These are phyloP conservation scores for Jatropha podagrica DNA, from an alignment of 441 rosid species.

Conservation along the genomic window DNA sequence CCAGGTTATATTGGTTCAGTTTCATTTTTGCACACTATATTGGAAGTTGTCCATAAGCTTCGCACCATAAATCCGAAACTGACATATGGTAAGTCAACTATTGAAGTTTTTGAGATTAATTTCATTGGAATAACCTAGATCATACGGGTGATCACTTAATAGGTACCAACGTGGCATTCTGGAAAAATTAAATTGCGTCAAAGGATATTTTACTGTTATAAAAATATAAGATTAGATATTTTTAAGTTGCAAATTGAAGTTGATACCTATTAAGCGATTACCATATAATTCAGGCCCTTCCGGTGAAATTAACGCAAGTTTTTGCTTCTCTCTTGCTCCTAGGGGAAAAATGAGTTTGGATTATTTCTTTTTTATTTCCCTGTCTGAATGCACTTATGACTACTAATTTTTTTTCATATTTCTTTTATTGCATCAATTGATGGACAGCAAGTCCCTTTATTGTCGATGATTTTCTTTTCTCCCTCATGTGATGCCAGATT, in stretches of 20 bases:
- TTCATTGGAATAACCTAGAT: too few species aligned
- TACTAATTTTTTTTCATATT: neutral
- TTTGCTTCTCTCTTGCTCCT: neutral
- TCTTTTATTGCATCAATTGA: neutral
- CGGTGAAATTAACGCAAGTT: too few species aligned
- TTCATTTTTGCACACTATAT: slow-evolving; percentile 75
- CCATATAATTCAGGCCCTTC: too few species aligned
- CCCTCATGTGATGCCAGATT: neutral
- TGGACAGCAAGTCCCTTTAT: slow-evolving; percentile 1
- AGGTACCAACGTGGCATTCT: too few species aligned
- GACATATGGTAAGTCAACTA: slow-evolving; percentile 64
- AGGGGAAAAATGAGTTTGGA: neutral
- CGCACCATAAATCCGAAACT: slow-evolving; percentile 87
- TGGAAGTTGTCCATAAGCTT: slow-evolving; percentile 84
- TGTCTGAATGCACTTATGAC: neutral
- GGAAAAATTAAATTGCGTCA: too few species aligned
- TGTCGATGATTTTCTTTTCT: neutral
- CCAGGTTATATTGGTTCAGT: slow-evolving; percentile 99
- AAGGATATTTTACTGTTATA: too few species aligned
- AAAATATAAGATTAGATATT: too few species aligned
- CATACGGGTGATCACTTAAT: too few species aligned
- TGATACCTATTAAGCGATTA: too few species aligned
- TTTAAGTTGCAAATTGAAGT: too few species aligned
- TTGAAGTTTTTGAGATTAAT: too few species aligned
- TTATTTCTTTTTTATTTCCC: neutral